These are phyloP conservation scores for Torulaspora pretoriensis DNA, from an alignment of 1,139 yeast species.

Conservation along the genomic window DNA sequence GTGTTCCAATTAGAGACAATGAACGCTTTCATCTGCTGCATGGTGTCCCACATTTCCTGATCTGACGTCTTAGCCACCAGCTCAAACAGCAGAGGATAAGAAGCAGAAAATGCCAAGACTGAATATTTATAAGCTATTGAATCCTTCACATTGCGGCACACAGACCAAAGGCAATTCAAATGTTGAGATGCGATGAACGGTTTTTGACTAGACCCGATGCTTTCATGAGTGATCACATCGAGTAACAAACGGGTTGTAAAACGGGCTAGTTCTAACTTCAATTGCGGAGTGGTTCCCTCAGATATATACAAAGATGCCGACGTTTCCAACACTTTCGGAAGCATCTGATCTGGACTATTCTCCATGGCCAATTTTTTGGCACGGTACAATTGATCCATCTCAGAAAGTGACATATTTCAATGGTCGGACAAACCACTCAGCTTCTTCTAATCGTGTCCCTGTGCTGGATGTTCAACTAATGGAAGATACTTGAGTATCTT, in stretches of 20 bases:
- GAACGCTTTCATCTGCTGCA: conserved; percentile 33
- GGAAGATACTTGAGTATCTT: not conserved
- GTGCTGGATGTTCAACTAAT: not conserved
- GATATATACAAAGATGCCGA: conserved; percentile 43
- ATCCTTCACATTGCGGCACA: conserved; percentile 28
- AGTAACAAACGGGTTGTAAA: conserved; percentile 26
- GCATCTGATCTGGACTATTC: conserved; percentile 40
- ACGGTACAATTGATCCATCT: conserved; percentile 44
- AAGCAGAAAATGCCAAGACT: conserved; percentile 33
- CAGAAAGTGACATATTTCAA: conserved; percentile 13
- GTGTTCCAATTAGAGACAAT: conserved; percentile 37
- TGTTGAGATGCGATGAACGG: conserved; percentile 34
- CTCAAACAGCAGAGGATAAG: conserved; percentile 38
- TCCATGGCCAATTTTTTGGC: conserved; percentile 50
- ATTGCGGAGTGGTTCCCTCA: conserved; percentile 44
- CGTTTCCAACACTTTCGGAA: conserved; percentile 53
- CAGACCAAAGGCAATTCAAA: conserved; percentile 24
- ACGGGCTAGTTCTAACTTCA: conserved; percentile 29
- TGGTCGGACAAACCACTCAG: conserved; percentile 1
- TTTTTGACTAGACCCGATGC: conserved; percentile 29
- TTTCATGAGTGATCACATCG: conserved; percentile 26
- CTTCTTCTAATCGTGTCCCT: conserved; percentile 1
- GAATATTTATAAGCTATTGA: conserved; percentile 34
- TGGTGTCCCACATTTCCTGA: conserved; percentile 33
- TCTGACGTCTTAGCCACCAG: conserved; percentile 40